Base-by-base conservation (phyloP, 805 yeast genomes). In the Saccharomycopsis selenospora region DNA sequence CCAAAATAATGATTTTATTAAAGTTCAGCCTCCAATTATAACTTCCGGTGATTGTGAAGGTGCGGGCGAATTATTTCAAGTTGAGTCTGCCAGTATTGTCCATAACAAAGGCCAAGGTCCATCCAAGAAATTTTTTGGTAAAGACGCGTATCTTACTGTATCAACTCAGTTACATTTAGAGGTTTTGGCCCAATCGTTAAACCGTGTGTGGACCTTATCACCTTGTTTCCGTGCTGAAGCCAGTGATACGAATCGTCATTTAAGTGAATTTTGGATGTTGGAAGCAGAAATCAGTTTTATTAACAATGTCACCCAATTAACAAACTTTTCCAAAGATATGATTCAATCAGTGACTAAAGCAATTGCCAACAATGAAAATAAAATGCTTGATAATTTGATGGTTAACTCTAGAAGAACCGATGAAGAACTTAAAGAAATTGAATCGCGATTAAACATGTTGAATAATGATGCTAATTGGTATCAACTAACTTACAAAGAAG, bases 11-110 rank as follows among this genome's bases (percentile, higher is more conserved):
- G 74, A 74, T 11, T 88, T 86, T 55, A 65, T 72, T 11, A 90
- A 87, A 66, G 88, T 86, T 0, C 71, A 80, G 23, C 95, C 98
- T 2, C 99, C 99, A 5, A 57, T 91, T 10, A 66, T 91, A 20
- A 93, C 99, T 0, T 71, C 86, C 8, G 79, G 95, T 1, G 99
- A 93, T 62, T 91, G 98, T 61, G 99, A 93, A 66, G 98, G 99
- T 14, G 97, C 95, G 2, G 98, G 98, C 3, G 98, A 93, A 61
- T 76, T 85, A 53, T 93, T 93, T 56, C 67, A 66, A 42, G 66
- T 90, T 8, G 72, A 69, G 40, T 65, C 70, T 1, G 69, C 66
- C 43, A 55, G 74, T 1, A 61, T 59, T 3, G 55, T 64, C 18
- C 53, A 61, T 25, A 42, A 25, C 3, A 22, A 22, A n/a, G 14